Conservation (phyloP, 2,329 filamentous ascomycete species). For the Aphanocladium album region DNA sequence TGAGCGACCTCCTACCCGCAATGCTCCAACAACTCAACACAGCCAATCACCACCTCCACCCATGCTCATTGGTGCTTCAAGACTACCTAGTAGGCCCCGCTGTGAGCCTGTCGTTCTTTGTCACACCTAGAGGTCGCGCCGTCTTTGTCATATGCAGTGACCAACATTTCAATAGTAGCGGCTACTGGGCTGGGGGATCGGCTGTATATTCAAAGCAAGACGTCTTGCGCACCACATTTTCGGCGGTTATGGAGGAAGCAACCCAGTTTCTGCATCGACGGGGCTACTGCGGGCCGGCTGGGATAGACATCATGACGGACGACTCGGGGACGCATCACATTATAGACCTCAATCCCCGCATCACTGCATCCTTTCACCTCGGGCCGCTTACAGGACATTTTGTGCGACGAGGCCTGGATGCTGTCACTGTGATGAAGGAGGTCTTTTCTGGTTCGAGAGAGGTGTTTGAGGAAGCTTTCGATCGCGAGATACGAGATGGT, state of each 20-base stretch:
- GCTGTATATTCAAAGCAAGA: not conserved
- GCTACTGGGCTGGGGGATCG: slow-evolving; percentile 2
- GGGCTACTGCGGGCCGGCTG: slow-evolving; percentile 10
- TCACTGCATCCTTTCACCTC: slow-evolving; percentile 1
- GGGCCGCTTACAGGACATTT: slow-evolving; percentile 11
- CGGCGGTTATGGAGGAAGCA: not conserved
- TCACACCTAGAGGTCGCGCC: not conserved
- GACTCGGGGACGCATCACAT: slow-evolving; percentile 3
- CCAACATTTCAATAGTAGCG: not conserved
- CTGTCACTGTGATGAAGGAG: not conserved
- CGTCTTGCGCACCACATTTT: not conserved
- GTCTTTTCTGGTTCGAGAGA: slow-evolving; percentile 8
- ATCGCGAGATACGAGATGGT: not conserved
- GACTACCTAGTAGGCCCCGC: slow-evolving; percentile 4
- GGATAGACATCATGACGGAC: slow-evolving; percentile 9
- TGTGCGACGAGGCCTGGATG: not conserved
- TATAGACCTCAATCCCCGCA: slow-evolving; percentile 11
- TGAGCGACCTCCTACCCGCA: too few species aligned
- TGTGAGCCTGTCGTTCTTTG: slow-evolving; percentile 4
- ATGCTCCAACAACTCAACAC: slow-evolving; percentile 1
- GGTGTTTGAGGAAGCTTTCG: slow-evolving; percentile 6
- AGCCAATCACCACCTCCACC: slow-evolving; percentile 4
- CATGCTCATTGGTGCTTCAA: slow-evolving; percentile 7
- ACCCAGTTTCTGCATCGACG: slow-evolving; percentile 4
- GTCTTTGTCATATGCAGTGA: slow-evolving; percentile 6